A percentile compares a stretch with the other conserved stretches of the same genome.
Conservation (phyloP, 257 asterid species). For the Solanum chaucha region DNA sequence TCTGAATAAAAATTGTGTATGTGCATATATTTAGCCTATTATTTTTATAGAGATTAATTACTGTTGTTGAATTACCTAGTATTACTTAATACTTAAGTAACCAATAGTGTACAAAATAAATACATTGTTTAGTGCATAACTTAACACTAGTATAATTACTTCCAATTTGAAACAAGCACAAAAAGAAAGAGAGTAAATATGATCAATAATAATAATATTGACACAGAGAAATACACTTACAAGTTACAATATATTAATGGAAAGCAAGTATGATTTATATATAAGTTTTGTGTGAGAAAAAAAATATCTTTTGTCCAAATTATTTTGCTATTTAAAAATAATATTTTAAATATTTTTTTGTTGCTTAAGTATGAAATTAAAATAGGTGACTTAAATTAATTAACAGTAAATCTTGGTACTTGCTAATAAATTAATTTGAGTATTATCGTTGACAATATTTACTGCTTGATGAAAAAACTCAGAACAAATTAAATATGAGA, state of each 20-base stretch:
- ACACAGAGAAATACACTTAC: not conserved
- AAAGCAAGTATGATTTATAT: not conserved
- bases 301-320: not conserved
- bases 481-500: not conserved
- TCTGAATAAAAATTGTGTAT: too few relatives aligned
- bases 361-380: not conserved
- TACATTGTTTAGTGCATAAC: not conserved
- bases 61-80: not conserved
- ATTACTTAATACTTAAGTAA: not conserved
- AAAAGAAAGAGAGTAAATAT: not conserved
- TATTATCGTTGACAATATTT: not conserved
- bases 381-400: not conserved
- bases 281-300: not conserved
- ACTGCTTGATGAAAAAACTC: not conserved
- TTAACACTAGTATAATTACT: not conserved
- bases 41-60: not conserved
- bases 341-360: not conserved
- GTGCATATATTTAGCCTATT: too few relatives aligned
- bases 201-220: not conserved
- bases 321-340: not conserved
- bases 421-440: not conserved
- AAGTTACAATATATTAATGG: not conserved
- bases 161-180: not conserved
- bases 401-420: not conserved
- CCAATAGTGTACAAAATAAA: not conserved